phyloP scores from a whole-genome alignment of 192 early-diverging fungal species.

The Backusella tarrabulga region DNA sequence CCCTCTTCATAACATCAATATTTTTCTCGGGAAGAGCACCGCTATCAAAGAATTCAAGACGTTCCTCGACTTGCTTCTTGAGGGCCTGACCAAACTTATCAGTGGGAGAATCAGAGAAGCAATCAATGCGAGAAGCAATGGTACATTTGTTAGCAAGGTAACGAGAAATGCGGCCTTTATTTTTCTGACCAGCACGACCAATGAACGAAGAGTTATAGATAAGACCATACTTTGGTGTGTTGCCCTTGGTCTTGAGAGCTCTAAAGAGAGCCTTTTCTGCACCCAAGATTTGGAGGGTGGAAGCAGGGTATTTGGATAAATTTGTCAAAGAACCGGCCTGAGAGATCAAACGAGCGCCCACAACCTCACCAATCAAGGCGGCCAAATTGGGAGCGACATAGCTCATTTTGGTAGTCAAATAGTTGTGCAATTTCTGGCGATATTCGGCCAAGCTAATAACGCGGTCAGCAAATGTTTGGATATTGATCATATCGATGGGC shows the following conservation, averaged over 20 bases:
- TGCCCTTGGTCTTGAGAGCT: slow-evolving; percentile 94
- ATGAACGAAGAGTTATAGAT: slow-evolving; percentile 97
- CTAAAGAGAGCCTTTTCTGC: slow-evolving; percentile 98
- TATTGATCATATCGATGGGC: slow-evolving; percentile 94
- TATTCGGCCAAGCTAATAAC: slow-evolving; percentile 92
- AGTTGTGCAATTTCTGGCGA: slow-evolving; percentile 87
- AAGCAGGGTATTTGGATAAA: slow-evolving; percentile 95
- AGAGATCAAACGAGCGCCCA: slow-evolving; percentile 95
- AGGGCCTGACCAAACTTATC: slow-evolving; percentile 91
- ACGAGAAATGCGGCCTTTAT: slow-evolving; percentile 97
- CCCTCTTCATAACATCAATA: slow-evolving; percentile 93
- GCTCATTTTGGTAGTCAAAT: slow-evolving; percentile 94
- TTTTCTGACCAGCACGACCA: slow-evolving; percentile 92
- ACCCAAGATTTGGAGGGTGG: slow-evolving; percentile 97
- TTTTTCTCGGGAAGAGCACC: slow-evolving; percentile 91
- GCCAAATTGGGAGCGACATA: slow-evolving; percentile 95
- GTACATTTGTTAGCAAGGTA: slow-evolving; percentile 98
- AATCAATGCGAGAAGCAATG: slow-evolving; percentile 95
- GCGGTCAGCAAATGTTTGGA: slow-evolving; percentile 88
- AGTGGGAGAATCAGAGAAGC: slow-evolving; percentile 84
- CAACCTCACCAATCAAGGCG: slow-evolving; percentile 91
- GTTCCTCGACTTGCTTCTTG: slow-evolving; percentile 93
- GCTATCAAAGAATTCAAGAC: slow-evolving; percentile 91
- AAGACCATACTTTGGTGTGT: slow-evolving; percentile 97
- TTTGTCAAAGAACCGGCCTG: slow-evolving; percentile 95